Percentiles rank a stretch among this genome's conserved stretches.
These are phyloP conservation scores for Nadsonia starkeyi-henricii DNA, from an alignment of 1,139 yeast genomes.

Conservation along the genomic window DNA sequence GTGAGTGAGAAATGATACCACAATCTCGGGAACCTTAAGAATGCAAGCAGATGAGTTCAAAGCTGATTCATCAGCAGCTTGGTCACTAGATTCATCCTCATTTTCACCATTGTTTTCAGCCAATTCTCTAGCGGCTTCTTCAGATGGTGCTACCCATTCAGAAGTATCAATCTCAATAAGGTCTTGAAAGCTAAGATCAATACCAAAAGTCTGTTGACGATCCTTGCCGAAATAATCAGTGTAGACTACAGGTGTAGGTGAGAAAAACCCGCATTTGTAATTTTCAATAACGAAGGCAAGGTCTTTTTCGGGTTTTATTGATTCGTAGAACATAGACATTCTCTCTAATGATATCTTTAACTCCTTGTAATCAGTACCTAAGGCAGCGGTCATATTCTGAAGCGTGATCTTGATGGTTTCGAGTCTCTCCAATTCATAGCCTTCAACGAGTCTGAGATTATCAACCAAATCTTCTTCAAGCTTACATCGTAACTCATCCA, in stretches of 20 bases:
- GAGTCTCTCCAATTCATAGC: constrained; percentile 61
- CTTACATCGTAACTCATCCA: constrained; percentile 54
- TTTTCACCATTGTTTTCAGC: not conserved
- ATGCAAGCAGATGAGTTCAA: constrained; percentile 16
- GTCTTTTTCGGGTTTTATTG: constrained; percentile 51
- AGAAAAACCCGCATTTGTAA: constrained; percentile 55
- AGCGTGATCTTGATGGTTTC: constrained; percentile 54
- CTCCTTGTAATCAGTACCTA: constrained; percentile 23
- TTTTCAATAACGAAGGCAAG: constrained; percentile 44
- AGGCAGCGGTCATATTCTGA: constrained; percentile 48
- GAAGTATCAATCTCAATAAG: not conserved
- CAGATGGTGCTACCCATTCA: not conserved
- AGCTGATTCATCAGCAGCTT: not conserved
- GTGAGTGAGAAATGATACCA: constrained; percentile 35
- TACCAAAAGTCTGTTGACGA: constrained; percentile 67
- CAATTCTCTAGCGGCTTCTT: not conserved
- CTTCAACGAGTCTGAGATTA: constrained; percentile 55
- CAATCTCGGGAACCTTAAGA: constrained; percentile 42
- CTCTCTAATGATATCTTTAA: constrained; percentile 29
- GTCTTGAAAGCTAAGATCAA: constrained; percentile 35
- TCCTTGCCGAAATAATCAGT: constrained; percentile 50
- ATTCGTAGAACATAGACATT: constrained; percentile 39
- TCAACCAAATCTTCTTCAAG: constrained; percentile 57
- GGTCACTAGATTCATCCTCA: not conserved
- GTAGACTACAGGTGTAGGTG: constrained; percentile 56